Conservation (phyloP, 257 asterid genomes). For the Nicotiana undulata region DNA sequence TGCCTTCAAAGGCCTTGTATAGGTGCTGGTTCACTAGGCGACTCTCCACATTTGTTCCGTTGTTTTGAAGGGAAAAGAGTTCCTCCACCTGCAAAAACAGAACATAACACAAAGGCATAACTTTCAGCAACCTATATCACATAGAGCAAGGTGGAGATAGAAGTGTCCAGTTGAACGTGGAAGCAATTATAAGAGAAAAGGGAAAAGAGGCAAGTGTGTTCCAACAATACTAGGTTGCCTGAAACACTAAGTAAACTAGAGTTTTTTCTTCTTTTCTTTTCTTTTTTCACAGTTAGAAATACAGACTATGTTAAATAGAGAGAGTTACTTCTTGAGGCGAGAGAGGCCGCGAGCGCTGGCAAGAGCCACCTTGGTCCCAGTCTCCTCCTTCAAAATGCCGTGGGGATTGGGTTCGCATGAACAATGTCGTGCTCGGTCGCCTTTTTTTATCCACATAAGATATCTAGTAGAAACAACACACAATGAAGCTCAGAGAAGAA, state of each 20-base stretch:
- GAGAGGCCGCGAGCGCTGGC: constrained; percentile 63
- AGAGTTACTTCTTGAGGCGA: constrained; percentile 56
- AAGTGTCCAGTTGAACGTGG: background rate
- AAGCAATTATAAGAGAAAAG: background rate
- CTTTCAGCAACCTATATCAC: background rate
- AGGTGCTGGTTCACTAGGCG: constrained; percentile 78
- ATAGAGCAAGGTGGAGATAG: background rate
- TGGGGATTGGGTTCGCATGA: constrained; percentile 86
- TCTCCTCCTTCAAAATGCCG: constrained; percentile 97
- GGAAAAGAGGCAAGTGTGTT: background rate
- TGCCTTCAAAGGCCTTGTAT: constrained; percentile 42
- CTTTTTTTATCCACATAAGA: constrained; percentile 44
- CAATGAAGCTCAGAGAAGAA: background rate
- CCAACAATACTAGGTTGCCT: background rate
- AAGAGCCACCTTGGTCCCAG: constrained; percentile 94
- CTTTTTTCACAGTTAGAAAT: background rate
- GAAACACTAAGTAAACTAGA: background rate
- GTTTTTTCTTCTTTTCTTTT: background rate
- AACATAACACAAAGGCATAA: background rate
- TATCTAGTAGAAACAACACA: constrained; percentile 30
- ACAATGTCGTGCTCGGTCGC: constrained; percentile 37
- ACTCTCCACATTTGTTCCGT: constrained; percentile 81
- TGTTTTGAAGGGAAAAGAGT: constrained; percentile 48
- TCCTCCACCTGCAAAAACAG: constrained; percentile 54
- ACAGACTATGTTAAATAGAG: background rate